Evolutionary conservation across 2,329 filamentous ascomycete species (phyloP).

Genomic region (Raffaelea ambrosiae): DNA sequence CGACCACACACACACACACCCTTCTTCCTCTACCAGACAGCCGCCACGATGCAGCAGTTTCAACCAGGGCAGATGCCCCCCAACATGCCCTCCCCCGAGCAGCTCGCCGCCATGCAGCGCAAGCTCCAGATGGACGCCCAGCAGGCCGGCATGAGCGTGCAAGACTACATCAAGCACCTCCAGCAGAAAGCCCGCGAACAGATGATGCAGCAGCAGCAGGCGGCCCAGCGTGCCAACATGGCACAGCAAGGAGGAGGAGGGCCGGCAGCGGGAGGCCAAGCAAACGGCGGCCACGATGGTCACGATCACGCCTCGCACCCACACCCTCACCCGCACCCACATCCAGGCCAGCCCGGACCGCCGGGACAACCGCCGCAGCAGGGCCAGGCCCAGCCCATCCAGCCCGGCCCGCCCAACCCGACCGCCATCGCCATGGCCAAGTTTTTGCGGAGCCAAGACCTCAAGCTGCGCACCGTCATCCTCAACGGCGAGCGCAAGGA

Average conservation of each 20-base stretch:
- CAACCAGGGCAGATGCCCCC: slow-evolving; percentile 19
- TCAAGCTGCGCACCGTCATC: slow-evolving; percentile 87
- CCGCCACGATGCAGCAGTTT: slow-evolving; percentile 17
- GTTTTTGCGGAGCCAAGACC: slow-evolving; percentile 72
- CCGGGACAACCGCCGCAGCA: slow-evolving; percentile 27
- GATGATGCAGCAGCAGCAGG: slow-evolving; percentile 36
- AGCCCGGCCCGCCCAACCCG: slow-evolving; percentile 76
- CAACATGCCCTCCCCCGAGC: slow-evolving; percentile 55
- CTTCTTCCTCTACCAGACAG: too few relatives aligned
- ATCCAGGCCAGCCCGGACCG: slow-evolving; percentile 20
- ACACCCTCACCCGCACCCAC: slow-evolving; percentile 19
- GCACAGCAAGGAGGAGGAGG: slow-evolving; percentile 14
- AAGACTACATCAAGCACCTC: slow-evolving; percentile 69
- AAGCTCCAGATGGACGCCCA: slow-evolving; percentile 76
- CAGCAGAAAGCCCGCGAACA: slow-evolving; percentile 46
- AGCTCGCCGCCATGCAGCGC: slow-evolving; percentile 75
- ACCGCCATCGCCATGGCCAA: slow-evolving; percentile 82
- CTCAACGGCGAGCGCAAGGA: slow-evolving; percentile 95
- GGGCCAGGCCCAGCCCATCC: slow-evolving; percentile 57
- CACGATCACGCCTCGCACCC: slow-evolving; percentile 6
- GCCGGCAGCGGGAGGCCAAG: not conserved
- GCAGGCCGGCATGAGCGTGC: slow-evolving; percentile 76
- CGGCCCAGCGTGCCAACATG: slow-evolving; percentile 37
- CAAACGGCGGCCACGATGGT: slow-evolving; percentile 6
- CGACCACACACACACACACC: too few relatives aligned